Evolutionary conservation across 2,329 filamentous ascomycete genomes (phyloP).

Genomic region (Chalara sp.): DNA sequence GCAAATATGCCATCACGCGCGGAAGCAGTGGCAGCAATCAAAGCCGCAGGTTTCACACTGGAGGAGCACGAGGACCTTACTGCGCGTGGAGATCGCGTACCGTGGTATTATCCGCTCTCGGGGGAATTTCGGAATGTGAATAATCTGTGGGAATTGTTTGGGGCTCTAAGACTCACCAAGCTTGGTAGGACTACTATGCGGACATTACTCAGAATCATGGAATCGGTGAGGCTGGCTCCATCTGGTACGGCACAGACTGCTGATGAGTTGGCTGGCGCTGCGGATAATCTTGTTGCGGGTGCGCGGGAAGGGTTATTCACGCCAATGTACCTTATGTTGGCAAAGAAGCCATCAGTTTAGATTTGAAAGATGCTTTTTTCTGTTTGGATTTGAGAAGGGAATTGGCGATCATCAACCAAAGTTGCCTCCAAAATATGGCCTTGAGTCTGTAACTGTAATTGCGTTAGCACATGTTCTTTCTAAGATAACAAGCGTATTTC

Average conservation of each 20-base stretch:
- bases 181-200: slow-evolving; percentile 72
- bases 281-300: slow-evolving; percentile 80
- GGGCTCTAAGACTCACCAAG: slow-evolving; percentile 85
- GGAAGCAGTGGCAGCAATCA: slow-evolving; percentile 77
- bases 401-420: too few relatives aligned
- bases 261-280: slow-evolving; percentile 75
- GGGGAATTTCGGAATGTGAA: slow-evolving; percentile 79
- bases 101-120: slow-evolving; percentile 92
- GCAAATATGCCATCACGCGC: slow-evolving; percentile 93
- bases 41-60: slow-evolving; percentile 81
- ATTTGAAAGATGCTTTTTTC: too few relatives aligned
- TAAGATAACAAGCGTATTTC: too few relatives aligned
- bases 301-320: slow-evolving; percentile 90
- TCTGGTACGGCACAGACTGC: slow-evolving; percentile 89
- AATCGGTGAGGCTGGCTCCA: slow-evolving; percentile 72
- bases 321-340: slow-evolving; percentile 97
- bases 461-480: too few relatives aligned
- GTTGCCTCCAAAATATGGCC: too few relatives aligned
- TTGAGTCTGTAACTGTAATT: too few relatives aligned
- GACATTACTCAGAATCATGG: slow-evolving; percentile 69
- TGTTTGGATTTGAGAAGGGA: too few relatives aligned
- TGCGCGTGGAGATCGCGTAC: slow-evolving; percentile 65
- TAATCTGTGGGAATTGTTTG: slow-evolving; percentile 72
- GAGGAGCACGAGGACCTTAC: slow-evolving; percentile 85
- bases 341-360: slow-evolving; percentile 60